A percentile compares a stretch with the other conserved stretches of the same genome.
These are phyloP conservation scores for Hyaloperonospora brassicae DNA, from an alignment of 352 stramenopile genomes.

Conservation along the genomic window DNA sequence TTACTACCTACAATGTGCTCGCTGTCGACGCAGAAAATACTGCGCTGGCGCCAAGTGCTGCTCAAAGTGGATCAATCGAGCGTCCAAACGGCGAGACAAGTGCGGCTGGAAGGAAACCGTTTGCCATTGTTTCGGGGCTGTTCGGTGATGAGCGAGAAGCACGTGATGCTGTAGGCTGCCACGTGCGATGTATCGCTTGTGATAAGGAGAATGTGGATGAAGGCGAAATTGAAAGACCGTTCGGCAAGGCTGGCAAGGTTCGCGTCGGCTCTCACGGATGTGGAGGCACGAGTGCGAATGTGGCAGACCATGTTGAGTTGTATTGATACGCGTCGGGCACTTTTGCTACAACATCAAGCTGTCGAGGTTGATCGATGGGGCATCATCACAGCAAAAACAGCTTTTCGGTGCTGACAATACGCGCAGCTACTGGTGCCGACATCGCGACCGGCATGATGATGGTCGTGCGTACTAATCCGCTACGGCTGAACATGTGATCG, in stretches of 20 bases:
- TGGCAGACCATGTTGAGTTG: conserved; percentile 34
- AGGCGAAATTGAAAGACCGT: conserved; percentile 58
- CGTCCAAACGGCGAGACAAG: conserved; percentile 65
- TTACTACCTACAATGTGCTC: conserved; percentile 1
- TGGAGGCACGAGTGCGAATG: conserved; percentile 41
- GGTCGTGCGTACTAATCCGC: too few species aligned
- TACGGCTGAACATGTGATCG: too few species aligned
- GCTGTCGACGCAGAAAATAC: not conserved
- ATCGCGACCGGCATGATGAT: too few species aligned
- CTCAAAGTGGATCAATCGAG: conserved; percentile 35
- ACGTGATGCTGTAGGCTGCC: conserved; percentile 17
- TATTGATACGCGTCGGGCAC: too few species aligned
- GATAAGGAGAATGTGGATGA: conserved; percentile 13
- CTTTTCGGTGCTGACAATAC: too few species aligned
- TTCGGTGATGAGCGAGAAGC: conserved; percentile 47
- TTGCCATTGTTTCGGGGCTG: conserved; percentile 50
- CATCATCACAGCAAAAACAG: too few species aligned
- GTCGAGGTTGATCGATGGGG: too few species aligned
- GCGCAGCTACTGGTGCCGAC: too few species aligned
- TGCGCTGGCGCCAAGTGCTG: not conserved
- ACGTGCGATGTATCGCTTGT: conserved; percentile 16
- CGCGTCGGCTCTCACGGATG: conserved; percentile 37
- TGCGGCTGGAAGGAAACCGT: conserved; percentile 49
- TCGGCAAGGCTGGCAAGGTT: conserved; percentile 74
- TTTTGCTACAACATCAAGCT: too few species aligned